Evolutionary conservation across 2,329 filamentous ascomycete genomes (phyloP).

Genomic region (Anthostomella pinea): DNA sequence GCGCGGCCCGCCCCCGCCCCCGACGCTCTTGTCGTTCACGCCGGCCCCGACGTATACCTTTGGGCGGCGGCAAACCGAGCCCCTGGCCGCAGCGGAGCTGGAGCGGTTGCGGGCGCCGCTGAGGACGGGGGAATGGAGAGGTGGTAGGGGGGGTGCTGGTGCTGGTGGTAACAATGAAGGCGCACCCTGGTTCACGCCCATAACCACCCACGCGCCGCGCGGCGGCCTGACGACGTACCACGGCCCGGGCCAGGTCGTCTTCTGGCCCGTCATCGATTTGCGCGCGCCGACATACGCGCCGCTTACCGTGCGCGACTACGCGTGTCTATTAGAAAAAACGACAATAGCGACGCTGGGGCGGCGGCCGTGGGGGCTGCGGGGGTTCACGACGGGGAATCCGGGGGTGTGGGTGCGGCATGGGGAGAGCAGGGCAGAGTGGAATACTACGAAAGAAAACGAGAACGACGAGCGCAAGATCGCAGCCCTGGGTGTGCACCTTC

Average conservation of each 20-base stretch:
- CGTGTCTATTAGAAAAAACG: conserved; percentile 72
- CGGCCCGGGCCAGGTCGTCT: conserved; percentile 85
- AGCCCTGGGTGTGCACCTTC: conserved; percentile 86
- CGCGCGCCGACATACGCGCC: conserved; percentile 52
- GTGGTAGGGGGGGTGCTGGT: too few species aligned
- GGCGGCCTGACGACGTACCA: conserved; percentile 95
- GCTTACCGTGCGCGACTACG: conserved; percentile 72
- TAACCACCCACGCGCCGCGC: conserved; percentile 70
- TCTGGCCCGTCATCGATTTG: conserved; percentile 90
- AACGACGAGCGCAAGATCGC: conserved; percentile 69
- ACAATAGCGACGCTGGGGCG: conserved; percentile 63
- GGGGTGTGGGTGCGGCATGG: conserved; percentile 70
- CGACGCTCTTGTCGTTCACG: conserved; percentile 78
- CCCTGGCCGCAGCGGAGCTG: conserved; percentile 46
- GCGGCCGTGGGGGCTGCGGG: conserved; percentile 59
- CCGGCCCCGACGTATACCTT: conserved; percentile 84
- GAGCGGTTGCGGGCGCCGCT: conserved; percentile 43
- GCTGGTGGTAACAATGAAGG: too few species aligned
- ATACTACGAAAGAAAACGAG: conserved; percentile 26
- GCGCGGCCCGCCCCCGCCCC: conserved; percentile 48
- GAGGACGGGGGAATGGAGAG: too few species aligned
- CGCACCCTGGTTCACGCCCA: conserved; percentile 44
- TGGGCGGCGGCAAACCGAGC: conserved; percentile 69
- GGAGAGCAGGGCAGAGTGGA: conserved; percentile 11
- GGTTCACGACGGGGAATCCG: conserved; percentile 69